Evolutionary conservation across 164 flowering plant species (phyloP).

Genomic region (Taxillus chinensis): DNA sequence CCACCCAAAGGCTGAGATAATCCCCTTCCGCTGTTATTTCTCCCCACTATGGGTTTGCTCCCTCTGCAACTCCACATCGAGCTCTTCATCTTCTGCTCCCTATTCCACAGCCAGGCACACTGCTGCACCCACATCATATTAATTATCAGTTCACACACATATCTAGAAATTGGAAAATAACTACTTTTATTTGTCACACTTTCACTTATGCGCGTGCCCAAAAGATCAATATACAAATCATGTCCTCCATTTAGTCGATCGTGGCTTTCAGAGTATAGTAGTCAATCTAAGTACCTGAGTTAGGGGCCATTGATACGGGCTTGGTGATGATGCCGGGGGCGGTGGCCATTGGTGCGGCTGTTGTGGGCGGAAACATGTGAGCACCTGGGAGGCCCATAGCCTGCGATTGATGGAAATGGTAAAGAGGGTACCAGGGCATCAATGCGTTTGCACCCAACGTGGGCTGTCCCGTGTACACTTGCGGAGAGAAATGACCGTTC

Average conservation of each 20-base stretch:
- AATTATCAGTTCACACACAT: background rate
- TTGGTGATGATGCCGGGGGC: constrained; percentile 56
- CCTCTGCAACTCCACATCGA: background rate
- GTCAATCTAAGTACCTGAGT: constrained; percentile 24
- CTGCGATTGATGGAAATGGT: constrained; percentile 55
- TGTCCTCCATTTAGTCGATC: background rate
- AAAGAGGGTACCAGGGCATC: constrained; percentile 76
- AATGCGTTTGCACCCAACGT: constrained; percentile 41
- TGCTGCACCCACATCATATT: background rate
- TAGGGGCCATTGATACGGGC: constrained; percentile 47
- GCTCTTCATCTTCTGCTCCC: background rate
- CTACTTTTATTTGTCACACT: background rate
- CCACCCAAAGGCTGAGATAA: background rate
- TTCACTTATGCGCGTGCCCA: background rate
- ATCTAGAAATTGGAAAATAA: background rate
- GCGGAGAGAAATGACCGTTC: constrained; percentile 41
- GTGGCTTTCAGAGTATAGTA: background rate
- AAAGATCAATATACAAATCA: background rate
- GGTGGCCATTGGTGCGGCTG: constrained; percentile 41
- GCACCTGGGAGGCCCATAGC: constrained; percentile 67
- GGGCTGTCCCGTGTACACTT: constrained; percentile 50
- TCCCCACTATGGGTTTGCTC: background rate
- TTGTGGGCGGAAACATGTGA: constrained; percentile 33
- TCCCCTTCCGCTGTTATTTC: background rate
- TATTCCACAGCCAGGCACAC: background rate